Conservation (phyloP, 176 grass and related monocot species). For the Zoysia japonica region DNA sequence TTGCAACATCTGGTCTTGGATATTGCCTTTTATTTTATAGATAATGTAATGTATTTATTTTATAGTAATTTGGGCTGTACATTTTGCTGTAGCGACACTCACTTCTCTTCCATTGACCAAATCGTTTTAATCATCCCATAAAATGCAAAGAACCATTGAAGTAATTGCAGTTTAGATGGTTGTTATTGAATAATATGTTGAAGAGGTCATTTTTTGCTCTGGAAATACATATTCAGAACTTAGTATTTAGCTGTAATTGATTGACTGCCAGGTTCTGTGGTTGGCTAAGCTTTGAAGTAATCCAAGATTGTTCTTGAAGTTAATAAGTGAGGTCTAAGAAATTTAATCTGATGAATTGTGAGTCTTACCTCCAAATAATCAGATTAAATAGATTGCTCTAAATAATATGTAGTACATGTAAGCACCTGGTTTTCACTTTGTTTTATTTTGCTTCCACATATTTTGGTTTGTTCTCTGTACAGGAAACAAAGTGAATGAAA, state of each 20-base stretch:
- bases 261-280: not conserved
- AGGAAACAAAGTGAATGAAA: no score
- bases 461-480: no score
- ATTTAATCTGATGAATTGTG: not conserved
- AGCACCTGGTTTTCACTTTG: not conserved
- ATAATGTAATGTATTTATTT: not conserved
- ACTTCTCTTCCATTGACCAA: not conserved
- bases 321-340: not conserved
- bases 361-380: not conserved
- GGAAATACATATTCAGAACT: not conserved
- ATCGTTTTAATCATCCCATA: slow-evolving; percentile 9
- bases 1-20: slow-evolving; percentile 10
- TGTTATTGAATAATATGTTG: not conserved
- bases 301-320: not conserved
- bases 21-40: not conserved
- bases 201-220: no score
- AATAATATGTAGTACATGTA: not conserved
- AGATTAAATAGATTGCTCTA: not conserved
- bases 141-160: not conserved
- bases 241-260: not conserved
- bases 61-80: not conserved
- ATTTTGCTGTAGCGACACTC: slow-evolving; percentile 15
- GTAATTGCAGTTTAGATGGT: not conserved
- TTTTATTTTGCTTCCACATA: no score
- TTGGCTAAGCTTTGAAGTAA: slow-evolving; percentile 5